Conservation (phyloP, 140 eudicot genomes). For the Ambrosia hybrid region DNA sequence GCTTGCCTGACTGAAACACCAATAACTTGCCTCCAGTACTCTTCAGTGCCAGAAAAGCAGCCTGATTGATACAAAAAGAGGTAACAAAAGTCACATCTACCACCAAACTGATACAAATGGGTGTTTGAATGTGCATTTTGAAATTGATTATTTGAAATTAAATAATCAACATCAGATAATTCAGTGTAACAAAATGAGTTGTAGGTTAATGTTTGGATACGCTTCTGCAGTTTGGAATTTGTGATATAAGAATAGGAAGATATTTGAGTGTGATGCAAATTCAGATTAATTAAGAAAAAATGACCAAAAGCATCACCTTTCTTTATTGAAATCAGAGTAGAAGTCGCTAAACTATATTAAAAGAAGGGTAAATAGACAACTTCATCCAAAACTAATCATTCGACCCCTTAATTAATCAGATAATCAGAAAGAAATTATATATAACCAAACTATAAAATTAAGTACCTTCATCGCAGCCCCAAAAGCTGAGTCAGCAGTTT, state of each 20-base stretch:
- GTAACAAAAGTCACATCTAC: slow-evolving; percentile 1
- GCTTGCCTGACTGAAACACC: slow-evolving; percentile 90
- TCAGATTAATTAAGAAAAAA: no score
- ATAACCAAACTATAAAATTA: neutral
- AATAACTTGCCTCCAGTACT: slow-evolving; percentile 87
- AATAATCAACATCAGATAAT: slow-evolving; percentile 7
- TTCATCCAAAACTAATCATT: neutral
- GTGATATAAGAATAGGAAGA: no score
- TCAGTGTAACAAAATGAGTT: neutral
- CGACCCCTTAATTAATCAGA: no score
- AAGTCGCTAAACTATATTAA: neutral
- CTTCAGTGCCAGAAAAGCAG: slow-evolving; percentile 93
- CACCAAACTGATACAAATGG: slow-evolving; percentile 2
- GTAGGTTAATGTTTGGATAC: neutral
- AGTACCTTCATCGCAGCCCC: slow-evolving; percentile 90
- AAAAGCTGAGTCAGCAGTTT: slow-evolving; percentile 89
- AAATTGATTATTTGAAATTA: neutral
- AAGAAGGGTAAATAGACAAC: neutral
- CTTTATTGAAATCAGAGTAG: neutral
- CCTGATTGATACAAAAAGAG: slow-evolving; percentile 40
- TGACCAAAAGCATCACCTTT: no score
- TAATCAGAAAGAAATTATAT: no score
- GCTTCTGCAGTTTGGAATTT: neutral
- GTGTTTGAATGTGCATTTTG: neutral
- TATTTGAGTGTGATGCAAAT: no score